These are phyloP conservation scores for Penicillium verrucosum DNA, from an alignment of 2,329 filamentous ascomycete species.

Conservation along the genomic window DNA sequence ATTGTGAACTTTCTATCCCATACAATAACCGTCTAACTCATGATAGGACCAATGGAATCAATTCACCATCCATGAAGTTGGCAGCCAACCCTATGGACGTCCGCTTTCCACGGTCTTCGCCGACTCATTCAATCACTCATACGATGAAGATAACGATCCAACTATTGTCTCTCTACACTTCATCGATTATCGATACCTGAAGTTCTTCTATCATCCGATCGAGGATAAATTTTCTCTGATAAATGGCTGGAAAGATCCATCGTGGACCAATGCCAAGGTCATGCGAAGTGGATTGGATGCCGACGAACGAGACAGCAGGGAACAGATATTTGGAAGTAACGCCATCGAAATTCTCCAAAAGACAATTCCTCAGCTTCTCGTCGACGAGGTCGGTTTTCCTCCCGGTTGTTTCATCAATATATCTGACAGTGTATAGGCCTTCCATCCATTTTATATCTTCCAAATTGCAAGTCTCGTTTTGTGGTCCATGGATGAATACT, in stretches of 20 bases:
- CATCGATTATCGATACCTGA: conserved; percentile 90
- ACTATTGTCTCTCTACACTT: conserved; percentile 71
- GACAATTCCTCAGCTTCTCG: conserved; percentile 71
- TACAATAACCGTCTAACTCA: conserved; percentile 23
- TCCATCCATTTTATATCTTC: conserved; percentile 98
- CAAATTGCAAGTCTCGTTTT: conserved; percentile 90
- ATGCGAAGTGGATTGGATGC: conserved; percentile 79
- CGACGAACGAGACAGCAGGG: conserved; percentile 79
- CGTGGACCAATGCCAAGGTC: conserved; percentile 73
- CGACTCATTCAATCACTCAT: conserved; percentile 51
- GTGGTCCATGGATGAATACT: conserved; percentile 95
- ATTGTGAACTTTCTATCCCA: conserved; percentile 2
- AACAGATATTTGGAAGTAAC: conserved; percentile 85
- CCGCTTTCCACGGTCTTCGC: conserved; percentile 61
- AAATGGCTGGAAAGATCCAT: conserved; percentile 90
- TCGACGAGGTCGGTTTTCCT: conserved; percentile 68
- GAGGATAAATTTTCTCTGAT: conserved; percentile 85
- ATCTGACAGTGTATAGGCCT: conserved; percentile 55
- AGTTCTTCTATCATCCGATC: conserved; percentile 84
- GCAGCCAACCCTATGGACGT: conserved; percentile 56
- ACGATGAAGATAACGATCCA: conserved; percentile 70
- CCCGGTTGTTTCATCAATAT: neutral
- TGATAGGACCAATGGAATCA: conserved; percentile 89
- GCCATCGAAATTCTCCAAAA: conserved; percentile 93
- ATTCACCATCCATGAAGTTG: conserved; percentile 71